Base-by-base conservation (phyloP, 768 basidiomycete genomes). In the Lentinula aciculospora region DNA sequence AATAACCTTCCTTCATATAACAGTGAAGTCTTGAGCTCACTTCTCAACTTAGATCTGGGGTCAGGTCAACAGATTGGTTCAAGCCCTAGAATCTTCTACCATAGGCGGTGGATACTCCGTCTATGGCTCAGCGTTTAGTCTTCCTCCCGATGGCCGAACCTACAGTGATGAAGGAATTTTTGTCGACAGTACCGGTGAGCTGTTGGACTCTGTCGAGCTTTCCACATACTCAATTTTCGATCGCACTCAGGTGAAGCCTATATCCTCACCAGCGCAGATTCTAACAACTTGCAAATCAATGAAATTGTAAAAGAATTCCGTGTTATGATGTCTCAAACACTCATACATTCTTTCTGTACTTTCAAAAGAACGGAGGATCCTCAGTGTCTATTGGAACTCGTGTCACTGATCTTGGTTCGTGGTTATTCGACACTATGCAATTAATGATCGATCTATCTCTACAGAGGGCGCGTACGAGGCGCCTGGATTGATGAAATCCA, bases 141-240 rank as follows among this genome's bases (percentile, higher is more conserved):
- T 63, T 21, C 59, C 62, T 6, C 62, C 62, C 13, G 49, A 56
- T 42, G 57, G 36, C 7, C 53, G 59, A 4, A 63, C 53, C 28
- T 63, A 56, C 49, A 60, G 59, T 15, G 62, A 63, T 23, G 56
- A 56, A 57, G 62, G 62, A 36, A 58, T 63, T 4, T 63, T 63
- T 13, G 62, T 63, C 3, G 62, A 62, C 31, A 56, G 58, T 21
- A 58, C 34, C 1, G 62, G 62, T 46, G 28, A 13, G 59, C 17
- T 9, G 3, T n/a, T 27, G 1, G 6, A 25, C n/a, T 10, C 23
- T 17, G 1, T 15, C 12, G 13, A 36, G 10, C 4, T 7, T 6
- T 7, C 36, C 36, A 19, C 23, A 17, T 17, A 17, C 9, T 53
- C 13, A 37, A 25, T 21, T 27, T 17, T 10, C 8, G 28, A 15